Evolutionary conservation across 83 land plant species (phyloP), one percentile per base, ranked within the genome.

Genomic region (Diphasiastrum complanatum): DNA sequence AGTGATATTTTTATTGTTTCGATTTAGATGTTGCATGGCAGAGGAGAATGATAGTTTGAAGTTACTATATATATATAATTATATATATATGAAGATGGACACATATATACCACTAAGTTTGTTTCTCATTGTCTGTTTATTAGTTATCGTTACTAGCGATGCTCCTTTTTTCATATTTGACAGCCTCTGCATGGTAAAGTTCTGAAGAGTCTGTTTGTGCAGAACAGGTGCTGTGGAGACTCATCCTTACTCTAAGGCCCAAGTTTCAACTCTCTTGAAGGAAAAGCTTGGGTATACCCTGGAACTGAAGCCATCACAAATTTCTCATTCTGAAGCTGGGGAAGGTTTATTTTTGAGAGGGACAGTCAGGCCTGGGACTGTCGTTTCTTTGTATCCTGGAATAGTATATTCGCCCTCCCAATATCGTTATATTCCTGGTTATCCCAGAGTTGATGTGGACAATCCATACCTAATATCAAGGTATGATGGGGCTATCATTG

Each of bases 351-450:
- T 76, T 37, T 24, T 91, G 49, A 26, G 51, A 51, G 97, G 97
- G 26, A 73, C 78, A 70, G 92, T 83, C 30, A 64, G 66, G 48
- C 81, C 79, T 19, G 97, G 97, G 28, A 35, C 84, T 34, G 81
- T 91, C 14, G 73, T 91, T 23, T 84, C 97, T 3, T 48, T 91
- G 22, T 91, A 91, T 53, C 97, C 97, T 33, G 97, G 97, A n/a
- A 69, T 91, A 8, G 72, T 86, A 37, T 91, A 84, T 41, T 81
- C 89, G 14, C 97, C 97, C 32, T 84, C 92, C 19, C 78, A 81
- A 48, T 91, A 91, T 56, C 79, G 75, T 0, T 81, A 78, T 65
- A 91, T 91, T 40, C 97, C 92, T 32, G 92, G 92, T 33, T 91
- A 91, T 55, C 97, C 97, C 3, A 74, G 76, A 68, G 79, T 91